phyloP scores from a whole-genome alignment of 2,329 filamentous ascomycete species.

The Dactylellina drechsleri region DNA sequence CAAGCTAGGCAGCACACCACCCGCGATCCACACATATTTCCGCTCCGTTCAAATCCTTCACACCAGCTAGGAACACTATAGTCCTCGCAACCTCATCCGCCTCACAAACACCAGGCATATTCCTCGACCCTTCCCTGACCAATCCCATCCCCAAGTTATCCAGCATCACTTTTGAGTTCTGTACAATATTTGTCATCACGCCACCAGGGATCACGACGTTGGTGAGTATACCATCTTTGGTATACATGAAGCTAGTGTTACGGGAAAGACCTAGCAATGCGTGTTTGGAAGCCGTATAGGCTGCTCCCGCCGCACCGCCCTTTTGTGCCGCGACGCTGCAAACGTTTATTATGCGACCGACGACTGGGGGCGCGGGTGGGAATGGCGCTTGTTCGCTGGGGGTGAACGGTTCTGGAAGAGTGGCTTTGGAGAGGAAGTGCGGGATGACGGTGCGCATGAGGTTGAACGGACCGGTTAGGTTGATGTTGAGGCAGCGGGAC shows the following conservation, averaged over 20 bases:
- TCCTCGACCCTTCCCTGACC: conserved; percentile 2
- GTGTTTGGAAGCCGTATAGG: conserved; percentile 30
- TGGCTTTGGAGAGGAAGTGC: conserved; percentile 16
- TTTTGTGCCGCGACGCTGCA: conserved; percentile 17
- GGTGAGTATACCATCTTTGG: conserved; percentile 9
- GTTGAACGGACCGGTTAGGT: conserved; percentile 23
- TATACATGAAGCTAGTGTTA: conserved; percentile 21
- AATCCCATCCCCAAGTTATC: neutral
- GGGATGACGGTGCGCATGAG: conserved; percentile 29
- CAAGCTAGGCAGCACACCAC: conserved; percentile 19
- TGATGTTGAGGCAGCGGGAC: conserved; percentile 20
- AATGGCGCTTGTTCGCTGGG: neutral
- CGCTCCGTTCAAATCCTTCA: conserved; percentile 21
- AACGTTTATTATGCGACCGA: conserved; percentile 20
- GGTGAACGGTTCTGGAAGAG: neutral
- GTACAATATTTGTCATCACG: conserved; percentile 14
- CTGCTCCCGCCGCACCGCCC: conserved; percentile 18
- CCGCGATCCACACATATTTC: conserved; percentile 21
- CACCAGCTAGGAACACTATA: conserved; percentile 65
- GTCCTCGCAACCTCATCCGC: conserved; percentile 61
- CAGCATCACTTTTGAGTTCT: conserved; percentile 21
- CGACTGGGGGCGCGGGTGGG: conserved; percentile 12
- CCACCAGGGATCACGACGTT: conserved; percentile 19
- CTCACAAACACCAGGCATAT: conserved; percentile 25
- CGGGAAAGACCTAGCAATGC: conserved; percentile 26